Conservation (phyloP, 805 yeast species). For the Sugiyamaella marilandica region DNA sequence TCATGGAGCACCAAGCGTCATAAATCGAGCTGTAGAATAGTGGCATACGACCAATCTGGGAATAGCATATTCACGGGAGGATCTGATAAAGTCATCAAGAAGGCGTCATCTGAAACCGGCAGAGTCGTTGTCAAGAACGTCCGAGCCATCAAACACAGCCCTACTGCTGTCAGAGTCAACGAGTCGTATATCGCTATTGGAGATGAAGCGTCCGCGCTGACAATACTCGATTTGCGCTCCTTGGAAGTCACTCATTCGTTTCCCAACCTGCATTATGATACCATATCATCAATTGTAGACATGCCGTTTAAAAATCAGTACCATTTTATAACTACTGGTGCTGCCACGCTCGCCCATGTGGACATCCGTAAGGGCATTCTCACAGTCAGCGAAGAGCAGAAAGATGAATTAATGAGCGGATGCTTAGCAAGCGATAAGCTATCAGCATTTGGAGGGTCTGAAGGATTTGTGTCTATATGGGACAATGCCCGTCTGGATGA, state of each 20-base stretch:
- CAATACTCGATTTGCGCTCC: constrained; percentile 54
- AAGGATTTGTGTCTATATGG: constrained; percentile 88
- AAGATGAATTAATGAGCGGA: constrained; percentile 81
- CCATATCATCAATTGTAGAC: constrained; percentile 63
- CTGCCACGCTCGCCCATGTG: constrained; percentile 72
- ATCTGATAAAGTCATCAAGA: constrained; percentile 71
- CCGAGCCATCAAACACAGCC: constrained; percentile 23
- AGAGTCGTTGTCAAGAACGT: constrained; percentile 58
- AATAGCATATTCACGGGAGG: constrained; percentile 67
- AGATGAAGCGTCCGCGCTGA: constrained; percentile 63
- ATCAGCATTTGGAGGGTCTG: constrained; percentile 82
- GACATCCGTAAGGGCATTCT: constrained; percentile 72
- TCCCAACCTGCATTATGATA: constrained; percentile 58
- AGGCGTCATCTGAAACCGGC: constrained; percentile 67
- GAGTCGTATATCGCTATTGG: constrained; percentile 39
- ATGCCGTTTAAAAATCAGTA: constrained; percentile 69
- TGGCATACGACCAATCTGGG: constrained; percentile 62
- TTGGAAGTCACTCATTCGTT: constrained; percentile 49
- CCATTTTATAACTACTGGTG: constrained; percentile 74
- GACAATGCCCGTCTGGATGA: constrained; percentile 56
- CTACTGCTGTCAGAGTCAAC: constrained; percentile 30
- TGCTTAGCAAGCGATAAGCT: constrained; percentile 59
- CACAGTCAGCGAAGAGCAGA: constrained; percentile 78
- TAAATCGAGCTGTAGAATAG: constrained; percentile 77
- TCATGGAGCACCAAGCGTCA: constrained; percentile 88